Base-by-base conservation (phyloP, 163 green algal species). In the Chlorella variabilis region DNA sequence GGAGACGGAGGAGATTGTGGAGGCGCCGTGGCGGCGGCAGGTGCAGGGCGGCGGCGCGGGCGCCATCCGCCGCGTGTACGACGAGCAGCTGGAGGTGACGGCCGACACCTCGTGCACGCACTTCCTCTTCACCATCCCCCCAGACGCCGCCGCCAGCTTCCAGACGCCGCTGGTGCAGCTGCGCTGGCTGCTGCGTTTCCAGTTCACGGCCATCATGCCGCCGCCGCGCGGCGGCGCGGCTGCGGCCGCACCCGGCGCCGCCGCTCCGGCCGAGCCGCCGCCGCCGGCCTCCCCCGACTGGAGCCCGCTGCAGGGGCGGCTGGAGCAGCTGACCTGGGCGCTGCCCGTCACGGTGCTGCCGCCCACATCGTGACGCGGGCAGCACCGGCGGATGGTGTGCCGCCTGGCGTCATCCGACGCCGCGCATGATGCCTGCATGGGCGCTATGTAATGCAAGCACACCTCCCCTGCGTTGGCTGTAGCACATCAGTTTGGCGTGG, bases 181-280 rank as follows among this genome's bases (percentile, higher is more conserved):
- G 67, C 86, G 71, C 51, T 96, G 92, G 92, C 61, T 91, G 34
- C 85, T 96, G 84, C 85, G 91, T 21, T 96, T 96, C 84, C 85
- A 92, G 68, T 92, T 96, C 65, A 89, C 80, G 1, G 86, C 89
- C 3, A 80, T 80, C 56, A 31, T 75, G 70, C 41, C 61, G 31
- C 75, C 68, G 75, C 29, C 65, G 31, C 27, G 20, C 8, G 27
- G 8, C 5, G 27, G n/a, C n/a, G 29, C 59, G 62, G 71, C 38
- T 34, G 79, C 54, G 23, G 20, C 18, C 9, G 54, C 54, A 29
- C 6, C 6, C 18, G 36, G 49, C 67, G n/a, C 8, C 33, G 75
- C 74, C n/a, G n/a, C n/a, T n/a, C n/a, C n/a, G n/a, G n/a, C n/a
- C n/a, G n/a, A n/a, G n/a, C n/a, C n/a, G n/a, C n/a, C n/a, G n/a